These are phyloP conservation scores for Ceratorhiza oryzae-sativae DNA, from an alignment of 1,284 basidiomycete genomes.

Conservation along the genomic window DNA sequence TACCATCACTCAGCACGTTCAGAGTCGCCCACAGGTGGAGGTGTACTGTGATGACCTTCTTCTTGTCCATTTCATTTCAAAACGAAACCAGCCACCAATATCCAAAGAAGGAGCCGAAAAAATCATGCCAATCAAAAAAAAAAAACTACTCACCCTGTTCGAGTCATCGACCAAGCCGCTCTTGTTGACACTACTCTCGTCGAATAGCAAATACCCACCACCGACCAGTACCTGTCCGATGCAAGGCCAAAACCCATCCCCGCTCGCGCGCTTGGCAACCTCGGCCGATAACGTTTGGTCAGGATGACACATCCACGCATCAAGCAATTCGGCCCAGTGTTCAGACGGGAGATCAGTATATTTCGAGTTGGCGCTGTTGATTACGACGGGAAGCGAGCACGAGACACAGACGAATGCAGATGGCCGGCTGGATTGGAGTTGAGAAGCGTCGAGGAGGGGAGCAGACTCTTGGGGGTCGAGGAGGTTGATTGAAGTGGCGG, in stretches of 20 bases:
- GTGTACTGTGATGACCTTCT: constrained; percentile 86
- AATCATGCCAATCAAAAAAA: background rate
- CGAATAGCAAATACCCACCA: constrained; percentile 83
- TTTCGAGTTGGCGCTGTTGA: constrained; percentile 41
- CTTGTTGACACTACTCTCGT: constrained; percentile 62
- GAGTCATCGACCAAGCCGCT: constrained; percentile 61
- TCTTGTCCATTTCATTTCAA: constrained; percentile 63
- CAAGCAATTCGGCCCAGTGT: constrained; percentile 95
- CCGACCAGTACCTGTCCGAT: constrained; percentile 78
- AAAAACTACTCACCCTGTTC: constrained; percentile 62
- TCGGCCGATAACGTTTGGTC: constrained; percentile 83
- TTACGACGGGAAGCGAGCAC: constrained; percentile 56
- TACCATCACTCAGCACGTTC: constrained; percentile 38
- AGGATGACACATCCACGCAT: constrained; percentile 97
- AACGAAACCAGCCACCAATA: background rate
- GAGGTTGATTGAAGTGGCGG: constrained; percentile 40
- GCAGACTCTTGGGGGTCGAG: constrained; percentile 45
- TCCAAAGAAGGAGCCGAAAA: constrained; percentile 38
- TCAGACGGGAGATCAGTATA: constrained; percentile 92
- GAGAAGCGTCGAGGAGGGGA: constrained; percentile 69
- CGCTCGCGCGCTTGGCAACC: constrained; percentile 63
- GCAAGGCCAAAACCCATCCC: constrained; percentile 79
- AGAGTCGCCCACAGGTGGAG: constrained; percentile 66
- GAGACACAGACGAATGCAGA: constrained; percentile 73
- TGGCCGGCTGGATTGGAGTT: constrained; percentile 62